Conservation (phyloP, 2,329 filamentous ascomycete genomes). For the Colletotrichum lini region DNA sequence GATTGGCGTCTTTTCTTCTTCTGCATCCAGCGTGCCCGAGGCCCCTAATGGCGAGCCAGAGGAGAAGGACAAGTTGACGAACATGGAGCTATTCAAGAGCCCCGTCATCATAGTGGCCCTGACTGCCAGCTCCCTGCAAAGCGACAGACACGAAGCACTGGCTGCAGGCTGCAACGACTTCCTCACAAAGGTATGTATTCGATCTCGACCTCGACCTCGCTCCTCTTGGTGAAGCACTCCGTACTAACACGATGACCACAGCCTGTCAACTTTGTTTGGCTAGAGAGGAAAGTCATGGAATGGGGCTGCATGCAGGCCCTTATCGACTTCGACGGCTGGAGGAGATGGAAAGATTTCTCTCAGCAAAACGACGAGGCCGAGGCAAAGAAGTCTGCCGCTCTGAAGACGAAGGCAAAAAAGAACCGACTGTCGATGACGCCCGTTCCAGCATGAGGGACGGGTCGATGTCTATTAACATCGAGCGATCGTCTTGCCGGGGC, state of each 20-base stretch:
- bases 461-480: neutral
- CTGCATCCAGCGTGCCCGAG: constrained; percentile 62
- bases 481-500: neutral
- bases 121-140: constrained; percentile 94
- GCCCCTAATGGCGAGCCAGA: constrained; percentile 62
- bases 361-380: constrained; percentile 62
- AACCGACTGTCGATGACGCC: constrained; percentile 56
- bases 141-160: constrained; percentile 93
- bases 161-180: constrained; percentile 99
- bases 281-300: constrained; percentile 97
- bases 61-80: constrained; percentile 78
- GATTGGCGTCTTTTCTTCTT: constrained; percentile 90
- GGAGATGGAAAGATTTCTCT: constrained; percentile 92
- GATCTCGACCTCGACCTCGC: neutral
- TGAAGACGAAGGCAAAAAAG: constrained; percentile 62
- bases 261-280: constrained; percentile 98
- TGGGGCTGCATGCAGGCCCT: constrained; percentile 99
- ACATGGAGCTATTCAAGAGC: constrained; percentile 86
- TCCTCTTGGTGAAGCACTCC: neutral
- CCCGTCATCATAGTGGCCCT: constrained; percentile 98
- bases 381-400: constrained; percentile 57
- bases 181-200: constrained; percentile 84
- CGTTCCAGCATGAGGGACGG: constrained; percentile 25
- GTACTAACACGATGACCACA: constrained; percentile 53
- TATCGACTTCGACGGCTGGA: constrained; percentile 98